Conservation (phyloP, 352 stramenopile genomes). For the Pythium aquatile region DNA sequence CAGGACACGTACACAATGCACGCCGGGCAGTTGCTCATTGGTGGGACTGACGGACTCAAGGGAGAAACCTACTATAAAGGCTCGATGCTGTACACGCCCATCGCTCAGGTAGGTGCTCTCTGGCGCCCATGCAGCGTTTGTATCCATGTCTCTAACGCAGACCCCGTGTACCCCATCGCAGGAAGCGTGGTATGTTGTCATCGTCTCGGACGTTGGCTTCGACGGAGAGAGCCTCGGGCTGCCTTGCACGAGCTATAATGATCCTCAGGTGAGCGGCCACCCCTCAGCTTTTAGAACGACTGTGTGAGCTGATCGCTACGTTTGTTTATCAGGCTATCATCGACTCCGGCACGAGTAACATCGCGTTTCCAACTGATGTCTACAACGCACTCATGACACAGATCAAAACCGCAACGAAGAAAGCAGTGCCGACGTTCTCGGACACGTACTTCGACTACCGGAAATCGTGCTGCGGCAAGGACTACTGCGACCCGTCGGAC, state of each 20-base stretch:
- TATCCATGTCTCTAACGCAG: slow-evolving; percentile 1
- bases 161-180: slow-evolving; percentile 14
- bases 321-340: slow-evolving; percentile 57
- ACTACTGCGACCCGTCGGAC: slow-evolving; percentile 69
- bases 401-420: slow-evolving; percentile 59
- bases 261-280: slow-evolving; percentile 34
- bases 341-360: slow-evolving; percentile 81
- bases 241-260: slow-evolving; percentile 67
- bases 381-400: slow-evolving; percentile 75
- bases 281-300: neutral
- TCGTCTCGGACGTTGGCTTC: slow-evolving; percentile 71
- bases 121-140: neutral
- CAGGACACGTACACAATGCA: slow-evolving; percentile 50
- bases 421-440: slow-evolving; percentile 59
- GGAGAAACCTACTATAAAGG: slow-evolving; percentile 61
- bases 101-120: slow-evolving; percentile 42
- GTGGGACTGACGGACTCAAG: slow-evolving; percentile 52
- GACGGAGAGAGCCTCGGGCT: slow-evolving; percentile 56
- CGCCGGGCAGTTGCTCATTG: slow-evolving; percentile 62
- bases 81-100: slow-evolving; percentile 77
- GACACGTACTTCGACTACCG: slow-evolving; percentile 69
- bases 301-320: neutral
- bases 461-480: slow-evolving; percentile 61
- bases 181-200: slow-evolving; percentile 83
- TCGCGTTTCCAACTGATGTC: slow-evolving; percentile 69